Evolutionary conservation across 202 grass and related monocot species (phyloP).

Genomic region (Cymbopogon flexuosus): DNA sequence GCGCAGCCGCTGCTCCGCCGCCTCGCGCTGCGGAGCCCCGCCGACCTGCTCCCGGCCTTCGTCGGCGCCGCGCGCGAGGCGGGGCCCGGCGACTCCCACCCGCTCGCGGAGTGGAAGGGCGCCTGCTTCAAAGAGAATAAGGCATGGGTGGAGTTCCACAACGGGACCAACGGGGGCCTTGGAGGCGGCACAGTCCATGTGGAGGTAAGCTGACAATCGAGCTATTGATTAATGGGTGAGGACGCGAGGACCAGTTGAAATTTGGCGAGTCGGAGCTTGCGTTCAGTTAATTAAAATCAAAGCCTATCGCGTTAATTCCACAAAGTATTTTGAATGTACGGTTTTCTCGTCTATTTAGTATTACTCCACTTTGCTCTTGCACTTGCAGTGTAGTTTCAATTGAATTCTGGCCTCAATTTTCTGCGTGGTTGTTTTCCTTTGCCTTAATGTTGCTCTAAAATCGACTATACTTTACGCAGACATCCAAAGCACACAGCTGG

Average conservation of each 20-base stretch:
- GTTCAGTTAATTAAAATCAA: background rate
- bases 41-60: slow-evolving; percentile 64
- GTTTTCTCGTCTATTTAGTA: background rate
- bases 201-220: slow-evolving; percentile 40
- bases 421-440: background rate
- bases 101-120: slow-evolving; percentile 54
- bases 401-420: background rate
- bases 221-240: background rate
- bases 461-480: slow-evolving; percentile 35
- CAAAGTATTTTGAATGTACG: background rate
- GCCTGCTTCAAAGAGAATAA: slow-evolving; percentile 68
- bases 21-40: slow-evolving; percentile 38
- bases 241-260: background rate
- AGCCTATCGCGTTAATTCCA: no score
- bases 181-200: slow-evolving; percentile 55
- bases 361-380: background rate
- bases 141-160: slow-evolving; percentile 60
- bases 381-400: background rate
- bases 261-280: background rate
- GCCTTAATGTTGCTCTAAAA: slow-evolving; percentile 12
- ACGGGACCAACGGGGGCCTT: slow-evolving; percentile 44
- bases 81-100: background rate
- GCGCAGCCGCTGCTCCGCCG: slow-evolving; percentile 49
- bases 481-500: slow-evolving; percentile 78
- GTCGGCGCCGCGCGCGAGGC: slow-evolving; percentile 47